Evolutionary conservation across 2,329 filamentous ascomycete species (phyloP).

Genomic region (Tolypocladium sp.): DNA sequence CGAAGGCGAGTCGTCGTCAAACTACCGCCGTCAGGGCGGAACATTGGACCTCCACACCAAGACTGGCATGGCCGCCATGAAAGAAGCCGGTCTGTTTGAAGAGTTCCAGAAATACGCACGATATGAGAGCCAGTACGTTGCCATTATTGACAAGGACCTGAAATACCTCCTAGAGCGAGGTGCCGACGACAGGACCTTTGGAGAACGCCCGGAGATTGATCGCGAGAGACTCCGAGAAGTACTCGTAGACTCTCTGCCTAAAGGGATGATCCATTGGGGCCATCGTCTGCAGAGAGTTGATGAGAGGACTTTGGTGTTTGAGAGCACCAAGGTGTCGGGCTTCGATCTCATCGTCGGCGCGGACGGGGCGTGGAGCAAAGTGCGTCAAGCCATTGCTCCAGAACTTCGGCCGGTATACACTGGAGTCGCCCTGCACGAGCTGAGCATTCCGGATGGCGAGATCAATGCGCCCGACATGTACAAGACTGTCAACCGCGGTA

Average conservation of each 20-base stretch:
- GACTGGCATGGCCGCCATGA: conserved; percentile 41
- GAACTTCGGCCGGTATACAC: conserved; percentile 33
- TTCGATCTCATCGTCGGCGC: conserved; percentile 30
- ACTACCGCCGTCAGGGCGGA: conserved; percentile 40
- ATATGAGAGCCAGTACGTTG: conserved; percentile 41
- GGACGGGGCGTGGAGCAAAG: conserved; percentile 28
- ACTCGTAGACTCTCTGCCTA: conserved; percentile 33
- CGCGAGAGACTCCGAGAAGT: conserved; percentile 33
- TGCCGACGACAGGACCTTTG: conserved; percentile 11
- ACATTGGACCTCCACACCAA: conserved; percentile 43
- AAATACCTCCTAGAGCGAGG: conserved; percentile 21
- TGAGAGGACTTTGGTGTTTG: conserved; percentile 27
- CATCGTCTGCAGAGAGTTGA: conserved; percentile 30
- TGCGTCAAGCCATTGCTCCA: conserved; percentile 20
- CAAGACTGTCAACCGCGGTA: conserved; percentile 37
- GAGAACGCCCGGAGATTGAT: conserved; percentile 43
- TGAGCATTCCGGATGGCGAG: conserved; percentile 31
- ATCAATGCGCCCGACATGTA: conserved; percentile 31
- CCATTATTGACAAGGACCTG: conserved; percentile 33
- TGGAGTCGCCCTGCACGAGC: conserved; percentile 32
- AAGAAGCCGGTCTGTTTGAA: conserved; percentile 38
- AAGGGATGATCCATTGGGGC: conserved; percentile 36
- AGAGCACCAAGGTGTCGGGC: conserved; percentile 19
- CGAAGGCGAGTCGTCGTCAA: conserved; percentile 34
- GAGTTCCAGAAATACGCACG: conserved; percentile 40